Conservation (phyloP, 164 flowering plant species). For the Echeveria elegans region DNA sequence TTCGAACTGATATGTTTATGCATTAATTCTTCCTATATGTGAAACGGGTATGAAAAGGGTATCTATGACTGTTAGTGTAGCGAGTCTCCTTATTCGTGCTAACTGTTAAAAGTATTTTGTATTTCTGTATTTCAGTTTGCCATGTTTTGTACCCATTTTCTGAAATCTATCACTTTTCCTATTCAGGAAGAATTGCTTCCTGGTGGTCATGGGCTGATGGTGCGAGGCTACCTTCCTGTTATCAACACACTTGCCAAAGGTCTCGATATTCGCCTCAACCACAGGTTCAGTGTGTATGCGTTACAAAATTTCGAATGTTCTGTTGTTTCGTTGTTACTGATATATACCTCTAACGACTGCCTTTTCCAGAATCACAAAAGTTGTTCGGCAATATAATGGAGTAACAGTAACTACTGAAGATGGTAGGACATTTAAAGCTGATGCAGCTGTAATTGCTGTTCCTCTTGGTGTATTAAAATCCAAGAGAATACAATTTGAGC, state of each 20-base stretch:
- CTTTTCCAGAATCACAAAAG: constrained; percentile 47
- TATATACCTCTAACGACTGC: constrained; percentile 11
- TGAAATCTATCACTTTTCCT: background rate
- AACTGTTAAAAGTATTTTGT: background rate
- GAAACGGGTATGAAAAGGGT: too few relatives aligned
- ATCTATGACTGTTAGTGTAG: too few relatives aligned
- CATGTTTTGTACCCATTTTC: background rate
- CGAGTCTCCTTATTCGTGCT: background rate
- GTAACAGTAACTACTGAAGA: constrained; percentile 74
- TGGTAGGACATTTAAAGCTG: constrained; percentile 70
- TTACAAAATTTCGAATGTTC: constrained; percentile 30
- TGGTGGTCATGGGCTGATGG: constrained; percentile 99
- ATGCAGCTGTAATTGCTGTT: constrained; percentile 75
- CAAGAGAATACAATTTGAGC: constrained; percentile 61
- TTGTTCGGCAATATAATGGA: constrained; percentile 47
- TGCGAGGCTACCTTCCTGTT: constrained; percentile 85
- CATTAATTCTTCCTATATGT: too few relatives aligned
- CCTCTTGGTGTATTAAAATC: constrained; percentile 89
- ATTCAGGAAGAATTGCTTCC: constrained; percentile 83
- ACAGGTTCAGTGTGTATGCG: constrained; percentile 39
- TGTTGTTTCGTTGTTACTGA: constrained; percentile 5
- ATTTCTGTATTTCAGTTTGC: background rate
- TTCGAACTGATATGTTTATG: too few relatives aligned
- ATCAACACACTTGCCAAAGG: constrained; percentile 91
- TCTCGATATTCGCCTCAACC: constrained; percentile 72